Base-by-base conservation (phyloP, 306 rosid genomes). In the Citrullus amarus region DNA sequence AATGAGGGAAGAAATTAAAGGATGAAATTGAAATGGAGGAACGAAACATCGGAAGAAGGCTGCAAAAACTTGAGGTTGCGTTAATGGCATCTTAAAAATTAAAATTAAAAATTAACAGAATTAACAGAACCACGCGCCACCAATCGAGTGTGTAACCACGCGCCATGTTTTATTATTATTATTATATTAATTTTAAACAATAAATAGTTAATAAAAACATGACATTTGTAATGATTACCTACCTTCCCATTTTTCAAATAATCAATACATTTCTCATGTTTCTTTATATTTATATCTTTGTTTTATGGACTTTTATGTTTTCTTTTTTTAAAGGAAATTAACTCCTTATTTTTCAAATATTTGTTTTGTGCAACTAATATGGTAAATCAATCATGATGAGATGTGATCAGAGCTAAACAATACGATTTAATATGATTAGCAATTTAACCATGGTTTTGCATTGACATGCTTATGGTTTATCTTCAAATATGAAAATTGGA, bases 81-180 rank as follows among this genome's bases (percentile, higher is more conserved):
- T 46, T 62, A 78, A 62, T 76, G 80, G 65, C 84, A 20, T 30
- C 58, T 70, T 72, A 76, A 69, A 11, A 60, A 1, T 1, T 1
- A 28, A 44, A 43, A 80, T 80, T 2, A 48, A 51, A 51, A 53
- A 48, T 9, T 6, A 53, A 86, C 85, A 39, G 80, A 86, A 69
- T 78, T 84, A 86, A 87, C 93, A 79, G 87, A 84, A 81, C 87
- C 89, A 88, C 88, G 82, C 88, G 86, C 93, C 28, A 25, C 79
- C 71, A 50, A 9, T 17, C 61, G 70, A 30, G 81, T 44, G 83
- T 84, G 10, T 10, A 44, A 38, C 63, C 77, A 17, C 78, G 18
- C 11, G 61, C 38, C 63, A 28, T 43, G 9, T 17, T 59, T 6
- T 43, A 43, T 43, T 43, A 8, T 11, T 48, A 25, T 25, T 25